phyloP scores from a whole-genome alignment of 495 filamentous ascomycete species.

The Annulohypoxylon bovei region DNA sequence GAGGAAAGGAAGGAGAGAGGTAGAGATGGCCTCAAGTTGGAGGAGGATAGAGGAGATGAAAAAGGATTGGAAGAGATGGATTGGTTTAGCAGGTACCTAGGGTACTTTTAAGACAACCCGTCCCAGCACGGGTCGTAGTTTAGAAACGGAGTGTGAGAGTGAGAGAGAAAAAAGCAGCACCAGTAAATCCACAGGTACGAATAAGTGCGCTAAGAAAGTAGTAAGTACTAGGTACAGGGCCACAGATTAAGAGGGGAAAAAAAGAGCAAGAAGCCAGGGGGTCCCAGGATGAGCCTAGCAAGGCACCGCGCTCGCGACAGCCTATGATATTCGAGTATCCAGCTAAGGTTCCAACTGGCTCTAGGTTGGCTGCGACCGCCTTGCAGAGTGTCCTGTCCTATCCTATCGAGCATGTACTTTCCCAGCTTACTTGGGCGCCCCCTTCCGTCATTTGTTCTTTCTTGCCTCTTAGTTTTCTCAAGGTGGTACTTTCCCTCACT shows the following conservation, averaged over 20 bases:
- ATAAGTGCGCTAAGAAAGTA: not conserved
- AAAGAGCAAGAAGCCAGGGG: conserved; percentile 27
- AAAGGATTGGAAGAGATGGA: conserved; percentile 61
- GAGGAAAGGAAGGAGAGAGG: conserved; percentile 61
- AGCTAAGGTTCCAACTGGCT: conserved; percentile 22
- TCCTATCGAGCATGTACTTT: conserved; percentile 1
- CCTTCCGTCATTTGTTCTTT: not conserved
- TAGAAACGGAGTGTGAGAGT: conserved; percentile 31
- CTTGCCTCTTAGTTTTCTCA: not conserved
- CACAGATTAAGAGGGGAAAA: conserved; percentile 23
- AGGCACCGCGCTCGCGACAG: conserved; percentile 42
- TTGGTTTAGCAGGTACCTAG: conserved; percentile 51
- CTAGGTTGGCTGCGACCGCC: conserved; percentile 35
- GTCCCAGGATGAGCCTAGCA: conserved; percentile 46
- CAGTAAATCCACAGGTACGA: conserved; percentile 20
- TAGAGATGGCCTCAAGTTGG: conserved; percentile 66
- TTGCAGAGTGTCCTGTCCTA: conserved; percentile 23
- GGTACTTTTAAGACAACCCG: conserved; percentile 63
- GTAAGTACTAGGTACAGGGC: conserved; percentile 24
- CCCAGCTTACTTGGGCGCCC: conserved; percentile 29
- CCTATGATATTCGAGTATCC: conserved; percentile 32
- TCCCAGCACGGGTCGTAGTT: conserved; percentile 32
- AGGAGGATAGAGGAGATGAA: conserved; percentile 65
- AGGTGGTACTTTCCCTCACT: conserved; percentile 1
- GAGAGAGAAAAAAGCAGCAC: conserved; percentile 8